Conservation (phyloP, 2,329 filamentous ascomycete genomes). For the Magnaporthales sp. region DNA sequence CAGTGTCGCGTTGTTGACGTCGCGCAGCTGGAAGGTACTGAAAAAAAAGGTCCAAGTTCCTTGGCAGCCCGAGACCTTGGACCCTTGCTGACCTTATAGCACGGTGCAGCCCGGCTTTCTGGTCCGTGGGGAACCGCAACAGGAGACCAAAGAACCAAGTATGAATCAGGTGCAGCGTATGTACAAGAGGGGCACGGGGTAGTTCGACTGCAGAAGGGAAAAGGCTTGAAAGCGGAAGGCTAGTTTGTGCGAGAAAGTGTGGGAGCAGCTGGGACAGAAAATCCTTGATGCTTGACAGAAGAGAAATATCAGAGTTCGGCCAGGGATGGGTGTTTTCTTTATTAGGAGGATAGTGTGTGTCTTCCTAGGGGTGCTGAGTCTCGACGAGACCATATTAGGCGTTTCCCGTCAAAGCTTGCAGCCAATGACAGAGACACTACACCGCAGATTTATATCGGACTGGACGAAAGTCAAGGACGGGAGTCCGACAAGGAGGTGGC, state of each 20-base stretch:
- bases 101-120: not conserved
- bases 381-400: not conserved
- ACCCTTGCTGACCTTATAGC: not conserved
- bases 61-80: not conserved
- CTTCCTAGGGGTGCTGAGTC: not conserved
- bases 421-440: not conserved
- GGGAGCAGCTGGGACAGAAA: not conserved
- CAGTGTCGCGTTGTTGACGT: not conserved
- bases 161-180: not conserved
- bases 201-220: not conserved
- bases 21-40: not conserved
- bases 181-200: not conserved
- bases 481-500: not conserved
- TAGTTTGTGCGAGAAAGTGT: not conserved
- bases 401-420: not conserved
- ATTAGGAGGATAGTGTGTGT: not conserved
- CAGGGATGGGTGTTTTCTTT: not conserved
- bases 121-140: not conserved
- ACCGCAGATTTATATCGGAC: not conserved
- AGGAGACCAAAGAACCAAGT: not conserved
- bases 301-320: not conserved
- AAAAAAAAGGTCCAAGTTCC: not conserved
- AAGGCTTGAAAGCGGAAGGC: not conserved
- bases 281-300: not conserved
- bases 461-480: not conserved